phyloP scores from a whole-genome alignment of 2,329 filamentous ascomycete species.

The Colletotrichum lindemuthianum region DNA sequence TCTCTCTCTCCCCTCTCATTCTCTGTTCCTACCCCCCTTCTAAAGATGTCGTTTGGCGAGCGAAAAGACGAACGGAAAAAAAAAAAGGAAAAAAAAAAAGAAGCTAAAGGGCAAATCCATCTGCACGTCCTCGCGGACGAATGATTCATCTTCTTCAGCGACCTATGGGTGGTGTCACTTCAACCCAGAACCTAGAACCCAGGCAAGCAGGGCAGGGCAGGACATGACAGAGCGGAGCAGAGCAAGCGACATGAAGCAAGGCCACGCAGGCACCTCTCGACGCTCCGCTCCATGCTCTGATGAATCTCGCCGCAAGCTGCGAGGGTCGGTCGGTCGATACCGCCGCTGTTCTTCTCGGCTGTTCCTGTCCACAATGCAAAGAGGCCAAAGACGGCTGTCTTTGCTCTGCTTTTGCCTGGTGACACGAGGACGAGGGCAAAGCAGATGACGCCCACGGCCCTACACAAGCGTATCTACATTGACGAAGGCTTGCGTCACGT shows the following conservation, averaged over 20 bases:
- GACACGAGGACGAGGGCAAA: not conserved
- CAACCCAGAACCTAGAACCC: not conserved
- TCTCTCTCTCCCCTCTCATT: not conserved
- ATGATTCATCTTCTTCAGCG: constrained; percentile 12
- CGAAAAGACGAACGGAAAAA: constrained; percentile 18
- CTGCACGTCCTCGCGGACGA: constrained; percentile 1
- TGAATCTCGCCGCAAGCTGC: not conserved
- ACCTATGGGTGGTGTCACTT: constrained; percentile 12
- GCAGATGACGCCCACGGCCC: constrained; percentile 14
- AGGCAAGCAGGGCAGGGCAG: not conserved
- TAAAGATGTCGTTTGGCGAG: constrained; percentile 28
- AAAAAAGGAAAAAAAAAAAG: not conserved
- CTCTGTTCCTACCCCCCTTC: not conserved
- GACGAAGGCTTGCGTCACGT: constrained; percentile 34
- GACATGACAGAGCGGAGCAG: no score
- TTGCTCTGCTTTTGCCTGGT: constrained; percentile 10
- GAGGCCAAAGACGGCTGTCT: not conserved
- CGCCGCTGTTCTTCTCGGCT: constrained; percentile 11
- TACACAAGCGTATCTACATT: constrained; percentile 30
- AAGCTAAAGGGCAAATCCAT: not conserved
- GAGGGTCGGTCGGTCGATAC: not conserved
- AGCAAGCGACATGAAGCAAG: not conserved
- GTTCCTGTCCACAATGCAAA: constrained; percentile 3
- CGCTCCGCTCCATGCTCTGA: constrained; percentile 17
- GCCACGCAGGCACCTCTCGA: constrained; percentile 8